Evolutionary conservation across 108 stramenopile genomes (phyloP).

Genomic region (Chaetoceros muelleri): DNA sequence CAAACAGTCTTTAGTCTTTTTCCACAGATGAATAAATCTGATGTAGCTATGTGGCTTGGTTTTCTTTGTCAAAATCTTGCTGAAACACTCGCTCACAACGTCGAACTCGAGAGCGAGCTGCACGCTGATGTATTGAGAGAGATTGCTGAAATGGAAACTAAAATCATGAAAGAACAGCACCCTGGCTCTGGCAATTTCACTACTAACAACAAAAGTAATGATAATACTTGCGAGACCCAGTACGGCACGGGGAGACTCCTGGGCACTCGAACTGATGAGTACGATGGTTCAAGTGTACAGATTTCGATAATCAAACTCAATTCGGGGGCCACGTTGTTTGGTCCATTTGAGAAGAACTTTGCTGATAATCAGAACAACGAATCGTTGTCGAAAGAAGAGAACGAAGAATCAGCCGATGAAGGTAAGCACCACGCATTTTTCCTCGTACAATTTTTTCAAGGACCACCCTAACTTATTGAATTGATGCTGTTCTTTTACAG

Average conservation of each 20-base stretch:
- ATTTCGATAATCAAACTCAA: conserved; percentile 4
- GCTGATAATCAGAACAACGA: too few species aligned
- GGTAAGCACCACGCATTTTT: too few species aligned
- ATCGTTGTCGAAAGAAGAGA: not conserved
- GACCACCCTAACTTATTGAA: too few species aligned
- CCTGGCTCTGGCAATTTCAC: not conserved
- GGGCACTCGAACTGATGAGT: not conserved
- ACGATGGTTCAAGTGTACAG: not conserved
- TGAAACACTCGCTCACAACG: conserved; percentile 22
- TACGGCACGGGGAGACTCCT: not conserved
- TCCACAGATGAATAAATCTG: conserved; percentile 12
- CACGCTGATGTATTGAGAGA: conserved; percentile 22
- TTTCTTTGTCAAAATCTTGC: conserved; percentile 26
- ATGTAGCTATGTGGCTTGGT: conserved; percentile 34
- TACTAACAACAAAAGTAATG: not conserved
- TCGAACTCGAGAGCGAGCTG: conserved; percentile 27
- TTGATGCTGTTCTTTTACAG: too few species aligned
- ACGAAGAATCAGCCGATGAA: conserved; percentile 1
- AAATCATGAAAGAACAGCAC: not conserved
- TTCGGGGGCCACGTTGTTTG: not conserved
- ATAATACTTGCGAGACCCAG: not conserved
- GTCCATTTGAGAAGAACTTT: too few species aligned
- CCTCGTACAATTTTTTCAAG: too few species aligned
- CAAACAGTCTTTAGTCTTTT: conserved; percentile 19
- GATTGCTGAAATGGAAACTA: conserved; percentile 14